Base-by-base conservation (phyloP, 805 yeast species). In the Candida chauliodis region DNA sequence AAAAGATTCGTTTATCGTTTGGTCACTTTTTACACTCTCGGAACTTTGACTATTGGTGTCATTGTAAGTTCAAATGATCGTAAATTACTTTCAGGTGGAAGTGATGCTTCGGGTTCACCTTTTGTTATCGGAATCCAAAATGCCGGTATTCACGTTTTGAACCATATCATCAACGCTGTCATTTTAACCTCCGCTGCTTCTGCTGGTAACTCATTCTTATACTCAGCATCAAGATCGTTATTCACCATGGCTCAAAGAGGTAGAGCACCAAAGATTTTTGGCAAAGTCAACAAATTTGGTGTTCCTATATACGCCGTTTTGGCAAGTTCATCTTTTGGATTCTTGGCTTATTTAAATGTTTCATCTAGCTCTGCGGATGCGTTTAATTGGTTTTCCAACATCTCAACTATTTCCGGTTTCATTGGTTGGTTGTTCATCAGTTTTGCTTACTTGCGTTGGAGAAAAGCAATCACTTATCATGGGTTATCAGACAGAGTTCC, bases 371-470 rank as follows among this genome's bases (percentile, higher is more conserved):
- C 84, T 0, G 56, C 78, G 2, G 47, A 57, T 30, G 86, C 77
- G 5, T 81, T 81, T 59, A 64, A 69, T 17, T 81, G 86, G 86
- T 71, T 81, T 40, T 67, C 81, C 11, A 80, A 80, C 51, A 74
- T 81, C 44, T 71, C 80, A 25, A 79, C 85, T 24, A 73, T 80
- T 37, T 77, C 84, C 3, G 86, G 85, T 9, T 80, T 81, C 55
- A 54, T 80, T 30, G 74, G 82, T 18, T 80, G 87, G 88, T 56
- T 78, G 30, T 62, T 71, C 37, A 70, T 76, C 23, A 56, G 74
- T 27, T 55, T 69, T 26, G 75, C 83, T 8, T 79, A 78, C 53
- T 41, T 78, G 26, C 68, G 85, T 58, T 81, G 76, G 72, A 77
- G 85, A 61, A 76, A 74, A 51, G 90, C 86, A 9, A 69, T 82